Evolutionary conservation across 176 grass and related monocot species (phyloP).

Genomic region (Cymbopogon citratus): DNA sequence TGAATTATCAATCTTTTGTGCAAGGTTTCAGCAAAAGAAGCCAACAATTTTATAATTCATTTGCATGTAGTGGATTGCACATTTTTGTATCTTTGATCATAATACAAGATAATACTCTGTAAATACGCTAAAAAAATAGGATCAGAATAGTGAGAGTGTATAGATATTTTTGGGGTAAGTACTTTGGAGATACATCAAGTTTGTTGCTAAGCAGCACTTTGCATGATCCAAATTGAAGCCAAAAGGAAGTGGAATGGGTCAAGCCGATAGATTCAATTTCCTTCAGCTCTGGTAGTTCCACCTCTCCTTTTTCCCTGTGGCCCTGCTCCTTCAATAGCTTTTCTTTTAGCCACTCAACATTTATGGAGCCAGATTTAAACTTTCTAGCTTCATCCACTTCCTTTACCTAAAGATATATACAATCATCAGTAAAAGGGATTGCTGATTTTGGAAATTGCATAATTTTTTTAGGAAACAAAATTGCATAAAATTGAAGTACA

Average conservation of each 20-base stretch:
- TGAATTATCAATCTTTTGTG: neutral
- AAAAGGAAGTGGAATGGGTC: neutral
- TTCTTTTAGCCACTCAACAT: conserved; percentile 56
- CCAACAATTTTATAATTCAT: neutral
- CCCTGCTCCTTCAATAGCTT: conserved; percentile 65
- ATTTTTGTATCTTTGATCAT: neutral
- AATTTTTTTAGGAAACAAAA: too few species aligned
- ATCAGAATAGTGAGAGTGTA: conserved; percentile 3
- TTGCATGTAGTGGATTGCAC: conserved; percentile 2
- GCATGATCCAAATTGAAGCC: conserved; percentile 57
- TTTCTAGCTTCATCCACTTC: conserved; percentile 63
- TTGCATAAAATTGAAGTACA: neutral
- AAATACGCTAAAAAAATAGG: neutral
- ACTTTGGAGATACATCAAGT: conserved; percentile 49
- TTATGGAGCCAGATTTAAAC: conserved; percentile 54
- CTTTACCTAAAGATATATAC: conserved; percentile 44
- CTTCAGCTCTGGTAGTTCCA: conserved; percentile 54
- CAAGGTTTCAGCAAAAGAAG: conserved; percentile 9
- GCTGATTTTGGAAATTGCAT: neutral
- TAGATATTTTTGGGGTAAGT: conserved; percentile 58
- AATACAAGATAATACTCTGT: conserved; percentile 1
- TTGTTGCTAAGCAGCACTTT: conserved; percentile 53
- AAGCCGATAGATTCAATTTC: conserved; percentile 29
- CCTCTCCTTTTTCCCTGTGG: conserved; percentile 55
- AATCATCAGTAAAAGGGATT: conserved; percentile 7